phyloP scores from a whole-genome alignment of 352 stramenopile species.

The Thalassiosira mediterranea region DNA sequence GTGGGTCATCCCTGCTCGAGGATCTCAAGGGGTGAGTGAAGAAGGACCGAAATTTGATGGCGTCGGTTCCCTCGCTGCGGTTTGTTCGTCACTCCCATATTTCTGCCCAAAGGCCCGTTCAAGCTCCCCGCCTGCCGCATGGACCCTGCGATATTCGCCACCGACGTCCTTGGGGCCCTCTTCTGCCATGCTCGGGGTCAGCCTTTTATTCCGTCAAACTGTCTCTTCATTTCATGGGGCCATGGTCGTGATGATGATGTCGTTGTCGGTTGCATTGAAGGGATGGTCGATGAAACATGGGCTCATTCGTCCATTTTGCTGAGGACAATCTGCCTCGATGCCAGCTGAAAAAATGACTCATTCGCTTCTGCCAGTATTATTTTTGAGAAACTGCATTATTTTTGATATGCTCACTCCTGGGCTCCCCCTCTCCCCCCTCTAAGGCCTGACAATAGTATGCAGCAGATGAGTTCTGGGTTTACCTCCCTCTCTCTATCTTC shows the following conservation, averaged over 20 bases:
- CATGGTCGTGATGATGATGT: too few relatives aligned
- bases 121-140: not conserved
- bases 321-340: too few relatives aligned
- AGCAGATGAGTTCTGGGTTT: conserved; percentile 34
- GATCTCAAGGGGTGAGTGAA: conserved; percentile 54
- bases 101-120: not conserved
- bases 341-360: too few relatives aligned
- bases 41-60: not conserved
- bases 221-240: too few relatives aligned
- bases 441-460: conserved; percentile 31
- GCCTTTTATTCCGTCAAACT: too few relatives aligned
- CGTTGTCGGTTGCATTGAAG: too few relatives aligned
- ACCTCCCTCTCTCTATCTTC: conserved; percentile 39
- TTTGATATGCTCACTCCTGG: not conserved
- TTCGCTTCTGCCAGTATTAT: not conserved
- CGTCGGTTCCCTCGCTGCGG: not conserved
- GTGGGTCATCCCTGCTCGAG: conserved; percentile 34
- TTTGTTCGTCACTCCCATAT: not conserved
- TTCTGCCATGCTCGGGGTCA: too few relatives aligned
- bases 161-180: too few relatives aligned
- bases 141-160: not conserved
- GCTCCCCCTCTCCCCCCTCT: not conserved
- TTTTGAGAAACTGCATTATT: not conserved
- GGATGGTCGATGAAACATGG: too few relatives aligned
- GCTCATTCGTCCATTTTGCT: too few relatives aligned